phyloP scores from a whole-genome alignment of 1,284 basidiomycete genomes.

The Phylloporus sp. region DNA sequence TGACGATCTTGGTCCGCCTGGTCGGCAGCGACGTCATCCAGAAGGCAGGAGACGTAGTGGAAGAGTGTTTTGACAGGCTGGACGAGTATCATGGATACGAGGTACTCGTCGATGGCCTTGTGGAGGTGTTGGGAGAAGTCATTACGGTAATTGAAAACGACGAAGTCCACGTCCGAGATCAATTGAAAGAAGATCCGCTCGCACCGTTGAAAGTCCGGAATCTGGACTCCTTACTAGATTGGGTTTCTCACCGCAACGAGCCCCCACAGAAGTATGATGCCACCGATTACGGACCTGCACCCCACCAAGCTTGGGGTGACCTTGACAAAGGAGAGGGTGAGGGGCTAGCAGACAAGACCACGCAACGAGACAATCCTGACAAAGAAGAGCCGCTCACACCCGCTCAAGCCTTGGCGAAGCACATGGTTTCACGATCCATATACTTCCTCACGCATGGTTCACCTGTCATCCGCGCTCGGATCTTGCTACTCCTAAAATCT shows the following conservation, averaged over 20 bases:
- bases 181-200: conserved; percentile 27
- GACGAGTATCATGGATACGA: conserved; percentile 94
- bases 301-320: conserved; percentile 61
- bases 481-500: conserved; percentile 75
- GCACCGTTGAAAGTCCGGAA: conserved; percentile 30
- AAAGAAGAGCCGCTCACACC: conserved; percentile 66
- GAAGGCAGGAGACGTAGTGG: conserved; percentile 89
- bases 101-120: conserved; percentile 82
- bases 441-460: conserved; percentile 91
- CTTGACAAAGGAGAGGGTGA: conserved; percentile 38
- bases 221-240: conserved; percentile 65
- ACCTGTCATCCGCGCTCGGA: conserved; percentile 81
- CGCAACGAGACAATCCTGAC: conserved; percentile 39
- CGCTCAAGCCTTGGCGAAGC: conserved; percentile 76
- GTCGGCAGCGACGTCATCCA: conserved; percentile 87
- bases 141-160: conserved; percentile 74
- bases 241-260: conserved; percentile 66
- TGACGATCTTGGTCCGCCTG: conserved; percentile 83
- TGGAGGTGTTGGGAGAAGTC: conserved; percentile 86
- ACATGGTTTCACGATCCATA: conserved; percentile 86
- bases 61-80: conserved; percentile 92
- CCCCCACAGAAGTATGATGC: conserved; percentile 45
- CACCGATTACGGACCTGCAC: conserved; percentile 67
- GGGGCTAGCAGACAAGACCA: conserved; percentile 30
- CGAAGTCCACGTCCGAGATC: conserved; percentile 36